A percentile compares a stretch with the other conserved stretches of the same genome.
These are phyloP conservation scores for Yarrowia sp. DNA, from an alignment of 805 yeast genomes.

Conservation along the genomic window DNA sequence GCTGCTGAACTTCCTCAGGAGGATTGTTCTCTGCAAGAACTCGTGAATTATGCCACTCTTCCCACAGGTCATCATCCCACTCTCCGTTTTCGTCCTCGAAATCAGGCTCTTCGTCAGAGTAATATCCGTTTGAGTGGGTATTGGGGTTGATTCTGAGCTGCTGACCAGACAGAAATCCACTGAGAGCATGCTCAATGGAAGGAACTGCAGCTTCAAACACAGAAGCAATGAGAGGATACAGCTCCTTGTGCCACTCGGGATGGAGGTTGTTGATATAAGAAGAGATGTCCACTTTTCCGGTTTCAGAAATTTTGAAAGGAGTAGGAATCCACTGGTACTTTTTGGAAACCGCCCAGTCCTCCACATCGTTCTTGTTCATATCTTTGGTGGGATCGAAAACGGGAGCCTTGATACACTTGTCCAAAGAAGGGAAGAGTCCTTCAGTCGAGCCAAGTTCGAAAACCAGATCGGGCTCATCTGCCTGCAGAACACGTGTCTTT, in stretches of 20 bases:
- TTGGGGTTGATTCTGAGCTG: background rate
- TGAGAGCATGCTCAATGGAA: constrained; percentile 39
- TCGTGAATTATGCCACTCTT: constrained; percentile 5
- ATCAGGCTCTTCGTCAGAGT: constrained; percentile 7
- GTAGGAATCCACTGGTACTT: constrained; percentile 46
- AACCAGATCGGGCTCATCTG: background rate
- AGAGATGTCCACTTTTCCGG: constrained; percentile 33
- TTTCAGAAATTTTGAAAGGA: constrained; percentile 29
- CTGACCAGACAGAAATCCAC: constrained; percentile 28
- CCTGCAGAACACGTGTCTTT: background rate
- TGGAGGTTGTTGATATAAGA: constrained; percentile 47
- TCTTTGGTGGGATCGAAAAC: background rate
- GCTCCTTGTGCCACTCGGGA: constrained; percentile 36
- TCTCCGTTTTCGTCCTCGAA: constrained; percentile 10
- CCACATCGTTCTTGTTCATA: constrained; percentile 15
- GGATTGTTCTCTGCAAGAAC: background rate
- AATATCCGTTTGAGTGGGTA: constrained; percentile 1
- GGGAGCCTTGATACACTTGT: background rate
- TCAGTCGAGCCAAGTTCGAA: constrained; percentile 4
- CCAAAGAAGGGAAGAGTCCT: background rate
- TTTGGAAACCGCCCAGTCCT: constrained; percentile 31
- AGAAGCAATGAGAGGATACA: constrained; percentile 40
- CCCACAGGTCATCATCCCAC: background rate
- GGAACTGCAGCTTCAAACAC: constrained; percentile 41
- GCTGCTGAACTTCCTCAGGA: background rate